Conservation (phyloP, 805 yeast species). For the Starmera dryadoides region DNA sequence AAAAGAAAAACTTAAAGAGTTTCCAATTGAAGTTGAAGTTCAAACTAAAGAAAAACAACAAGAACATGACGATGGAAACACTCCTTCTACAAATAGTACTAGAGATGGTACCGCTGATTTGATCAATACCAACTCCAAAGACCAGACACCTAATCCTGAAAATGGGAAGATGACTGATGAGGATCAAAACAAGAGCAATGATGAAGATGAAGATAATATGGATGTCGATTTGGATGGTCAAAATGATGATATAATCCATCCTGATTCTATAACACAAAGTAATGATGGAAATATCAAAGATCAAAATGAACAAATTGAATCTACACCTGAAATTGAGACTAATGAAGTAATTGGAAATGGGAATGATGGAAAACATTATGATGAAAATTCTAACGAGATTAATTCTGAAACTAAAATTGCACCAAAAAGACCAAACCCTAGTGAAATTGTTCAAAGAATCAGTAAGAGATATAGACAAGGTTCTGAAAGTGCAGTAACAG, state of each 20-base stretch:
- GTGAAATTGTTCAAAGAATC: constrained; percentile 25
- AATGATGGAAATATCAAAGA: too few relatives aligned
- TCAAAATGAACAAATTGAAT: not conserved
- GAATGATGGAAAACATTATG: not conserved
- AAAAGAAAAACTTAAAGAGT: not conserved
- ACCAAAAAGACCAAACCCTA: constrained; percentile 17
- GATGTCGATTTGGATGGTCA: not conserved
- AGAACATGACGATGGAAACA: too few relatives aligned
- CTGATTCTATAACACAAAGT: too few relatives aligned
- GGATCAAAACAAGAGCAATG: not conserved
- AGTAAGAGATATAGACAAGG: constrained; percentile 33
- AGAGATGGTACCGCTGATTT: too few relatives aligned
- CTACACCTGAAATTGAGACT: not conserved
- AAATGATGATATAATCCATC: not conserved
- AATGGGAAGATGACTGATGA: too few relatives aligned
- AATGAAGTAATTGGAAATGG: not conserved
- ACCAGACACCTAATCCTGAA: too few relatives aligned
- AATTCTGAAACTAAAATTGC: not conserved
- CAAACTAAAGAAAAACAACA: too few relatives aligned
- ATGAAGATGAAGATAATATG: not conserved
- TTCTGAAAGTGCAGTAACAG: constrained; percentile 7
- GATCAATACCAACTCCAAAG: too few relatives aligned
- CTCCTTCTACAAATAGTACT: too few relatives aligned
- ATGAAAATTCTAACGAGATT: too few relatives aligned
- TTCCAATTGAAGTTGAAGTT: not conserved